These are phyloP conservation scores for Cyclocybe cylindracea DNA, from an alignment of 768 basidiomycete species.

Conservation along the genomic window DNA sequence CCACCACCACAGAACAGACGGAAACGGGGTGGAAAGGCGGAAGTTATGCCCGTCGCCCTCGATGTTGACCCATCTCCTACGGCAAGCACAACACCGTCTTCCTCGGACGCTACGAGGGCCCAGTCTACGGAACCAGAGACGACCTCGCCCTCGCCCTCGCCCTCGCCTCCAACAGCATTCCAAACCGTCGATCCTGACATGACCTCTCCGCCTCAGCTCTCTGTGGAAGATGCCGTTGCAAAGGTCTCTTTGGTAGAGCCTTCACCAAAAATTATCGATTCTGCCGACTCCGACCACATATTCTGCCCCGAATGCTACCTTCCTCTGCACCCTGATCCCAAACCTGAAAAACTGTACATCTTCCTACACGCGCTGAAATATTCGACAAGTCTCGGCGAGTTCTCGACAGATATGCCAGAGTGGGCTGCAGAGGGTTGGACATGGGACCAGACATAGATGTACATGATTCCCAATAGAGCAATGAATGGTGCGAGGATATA, in stretches of 20 bases:
- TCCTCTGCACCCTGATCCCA: constrained; percentile 91
- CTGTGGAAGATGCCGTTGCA: constrained; percentile 50
- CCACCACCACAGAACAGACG: constrained; percentile 63
- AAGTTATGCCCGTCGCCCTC: constrained; percentile 25
- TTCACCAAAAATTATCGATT: constrained; percentile 39
- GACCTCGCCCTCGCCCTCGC: constrained; percentile 2
- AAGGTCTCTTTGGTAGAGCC: constrained; percentile 36
- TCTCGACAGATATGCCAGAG: constrained; percentile 83
- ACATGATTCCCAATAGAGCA: background rate
- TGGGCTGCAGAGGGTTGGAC: constrained; percentile 82
- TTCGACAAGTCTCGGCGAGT: constrained; percentile 78
- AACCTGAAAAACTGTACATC: constrained; percentile 90
- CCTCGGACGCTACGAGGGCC: background rate
- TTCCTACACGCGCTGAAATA: constrained; percentile 92
- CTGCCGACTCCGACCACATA: constrained; percentile 39
- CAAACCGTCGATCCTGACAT: constrained; percentile 4
- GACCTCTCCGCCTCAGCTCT: constrained; percentile 37
- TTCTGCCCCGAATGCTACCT: constrained; percentile 93
- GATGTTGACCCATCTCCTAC: background rate
- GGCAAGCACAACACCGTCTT: background rate
- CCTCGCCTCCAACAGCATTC: constrained; percentile 3
- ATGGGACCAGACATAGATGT: constrained; percentile 49
- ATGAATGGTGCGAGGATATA: constrained; percentile 8
- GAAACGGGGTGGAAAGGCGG: constrained; percentile 57
- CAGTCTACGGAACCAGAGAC: constrained; percentile 1